Conservation (phyloP, 1,284 basidiomycete genomes). For the Kwoniella shivajii region DNA sequence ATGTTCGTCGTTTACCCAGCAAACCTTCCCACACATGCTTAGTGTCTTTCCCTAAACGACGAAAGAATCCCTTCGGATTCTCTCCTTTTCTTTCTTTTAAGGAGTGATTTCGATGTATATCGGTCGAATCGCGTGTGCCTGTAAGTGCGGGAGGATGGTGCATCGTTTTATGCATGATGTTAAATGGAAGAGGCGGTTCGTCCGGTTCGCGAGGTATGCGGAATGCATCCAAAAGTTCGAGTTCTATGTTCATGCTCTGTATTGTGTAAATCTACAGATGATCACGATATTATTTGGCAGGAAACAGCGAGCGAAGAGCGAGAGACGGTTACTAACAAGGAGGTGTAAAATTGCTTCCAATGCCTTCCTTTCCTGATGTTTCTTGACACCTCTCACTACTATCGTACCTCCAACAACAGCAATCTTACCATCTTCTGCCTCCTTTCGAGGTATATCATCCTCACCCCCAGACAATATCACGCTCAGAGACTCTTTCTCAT, state of each 20-base stretch:
- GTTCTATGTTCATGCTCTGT: conserved; percentile 33
- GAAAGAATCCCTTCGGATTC: conserved; percentile 27
- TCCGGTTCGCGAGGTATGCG: conserved; percentile 34
- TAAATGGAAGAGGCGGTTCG: conserved; percentile 21
- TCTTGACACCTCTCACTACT: conserved; percentile 25
- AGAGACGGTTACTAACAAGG: conserved; percentile 25
- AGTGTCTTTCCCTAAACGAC: conserved; percentile 30
- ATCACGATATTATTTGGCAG: neutral
- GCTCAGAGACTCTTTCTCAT: neutral
- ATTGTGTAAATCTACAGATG: conserved; percentile 32
- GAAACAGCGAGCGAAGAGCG: neutral
- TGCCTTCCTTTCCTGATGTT: conserved; percentile 22
- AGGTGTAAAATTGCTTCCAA: conserved; percentile 26
- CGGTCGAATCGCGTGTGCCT: neutral
- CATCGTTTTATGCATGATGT: neutral
- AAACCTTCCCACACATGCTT: conserved; percentile 27
- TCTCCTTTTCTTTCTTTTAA: conserved; percentile 7
- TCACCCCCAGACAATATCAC: conserved; percentile 24
- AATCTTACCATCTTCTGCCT: conserved; percentile 13
- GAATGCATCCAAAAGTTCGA: conserved; percentile 37
- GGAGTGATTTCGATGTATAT: conserved; percentile 2
- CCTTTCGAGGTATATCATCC: conserved; percentile 26
- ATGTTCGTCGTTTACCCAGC: conserved; percentile 19
- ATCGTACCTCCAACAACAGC: conserved; percentile 39
- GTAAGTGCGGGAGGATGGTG: neutral